Conservation (phyloP, 2,329 filamentous ascomycete genomes). For the Hawksworthiomyces lignivorus region DNA sequence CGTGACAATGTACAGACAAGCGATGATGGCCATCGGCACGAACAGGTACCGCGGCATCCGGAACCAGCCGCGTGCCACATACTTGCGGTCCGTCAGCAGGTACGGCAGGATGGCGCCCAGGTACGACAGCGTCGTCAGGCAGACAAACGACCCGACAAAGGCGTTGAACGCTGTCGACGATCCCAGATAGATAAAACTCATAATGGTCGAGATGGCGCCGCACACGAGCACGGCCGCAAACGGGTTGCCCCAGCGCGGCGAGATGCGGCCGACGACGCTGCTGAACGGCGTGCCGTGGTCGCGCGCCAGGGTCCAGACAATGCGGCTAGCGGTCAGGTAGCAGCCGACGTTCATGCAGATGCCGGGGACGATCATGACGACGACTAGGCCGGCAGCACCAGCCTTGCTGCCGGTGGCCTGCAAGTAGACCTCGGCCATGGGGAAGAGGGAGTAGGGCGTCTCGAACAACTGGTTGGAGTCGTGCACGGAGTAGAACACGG, state of each 20-base stretch:
- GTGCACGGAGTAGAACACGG: slow-evolving; percentile 52
- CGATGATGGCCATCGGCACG: slow-evolving; percentile 36
- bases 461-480: slow-evolving; percentile 41
- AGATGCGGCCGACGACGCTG: slow-evolving; percentile 21
- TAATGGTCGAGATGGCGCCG: slow-evolving; percentile 35
- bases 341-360: slow-evolving; percentile 25
- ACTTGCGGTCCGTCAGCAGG: slow-evolving; percentile 35
- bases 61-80: slow-evolving; percentile 47
- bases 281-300: slow-evolving; percentile 15
- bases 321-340: slow-evolving; percentile 27
- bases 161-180: slow-evolving; percentile 59
- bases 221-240: slow-evolving; percentile 42
- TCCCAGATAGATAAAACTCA: slow-evolving; percentile 60
- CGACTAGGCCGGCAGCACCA: slow-evolving; percentile 43
- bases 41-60: slow-evolving; percentile 38
- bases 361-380: slow-evolving; percentile 28
- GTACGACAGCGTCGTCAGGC: slow-evolving; percentile 43
- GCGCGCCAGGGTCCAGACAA: slow-evolving; percentile 8
- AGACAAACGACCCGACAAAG: slow-evolving; percentile 46
- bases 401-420: slow-evolving; percentile 46
- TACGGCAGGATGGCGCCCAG: slow-evolving; percentile 56
- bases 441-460: slow-evolving; percentile 41
- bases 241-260: slow-evolving; percentile 26
- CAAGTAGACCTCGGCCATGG: slow-evolving; percentile 58
- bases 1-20: slow-evolving; percentile 46